Conservation (phyloP, 2,329 filamentous ascomycete species). For the Cladophialophora carrionii region DNA sequence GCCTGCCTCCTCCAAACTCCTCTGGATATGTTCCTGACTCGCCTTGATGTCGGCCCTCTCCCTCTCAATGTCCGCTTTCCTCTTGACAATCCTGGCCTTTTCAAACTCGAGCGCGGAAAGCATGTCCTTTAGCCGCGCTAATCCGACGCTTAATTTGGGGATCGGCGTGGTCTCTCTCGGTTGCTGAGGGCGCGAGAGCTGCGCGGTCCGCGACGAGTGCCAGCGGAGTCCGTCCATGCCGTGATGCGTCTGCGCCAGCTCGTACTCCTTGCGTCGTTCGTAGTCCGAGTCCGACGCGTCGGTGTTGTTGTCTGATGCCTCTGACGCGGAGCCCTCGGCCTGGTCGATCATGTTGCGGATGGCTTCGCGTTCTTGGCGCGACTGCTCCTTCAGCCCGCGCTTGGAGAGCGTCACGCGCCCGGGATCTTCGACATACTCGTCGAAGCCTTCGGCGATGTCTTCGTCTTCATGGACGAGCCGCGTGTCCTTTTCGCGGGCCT, state of each 20-base stretch:
- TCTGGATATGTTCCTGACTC: constrained; percentile 32
- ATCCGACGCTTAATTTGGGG: constrained; percentile 33
- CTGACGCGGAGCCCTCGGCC: constrained; percentile 66
- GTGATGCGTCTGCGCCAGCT: constrained; percentile 79
- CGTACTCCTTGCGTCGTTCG: constrained; percentile 75
- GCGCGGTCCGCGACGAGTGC: constrained; percentile 25
- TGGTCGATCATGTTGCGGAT: constrained; percentile 83
- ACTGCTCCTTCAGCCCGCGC: constrained; percentile 56
- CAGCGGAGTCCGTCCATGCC: constrained; percentile 72
- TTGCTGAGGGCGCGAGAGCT: constrained; percentile 31
- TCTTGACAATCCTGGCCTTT: constrained; percentile 28
- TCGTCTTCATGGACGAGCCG: constrained; percentile 84
- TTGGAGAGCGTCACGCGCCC: constrained; percentile 76
- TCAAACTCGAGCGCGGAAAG: constrained; percentile 32
- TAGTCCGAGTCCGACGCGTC: constrained; percentile 59
- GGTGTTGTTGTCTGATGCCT: constrained; percentile 53
- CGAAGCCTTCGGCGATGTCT: constrained; percentile 89
- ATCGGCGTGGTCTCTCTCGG: constrained; percentile 35
- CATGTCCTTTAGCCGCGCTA: constrained; percentile 33
- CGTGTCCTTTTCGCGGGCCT: constrained; percentile 67
- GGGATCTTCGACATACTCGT: constrained; percentile 80
- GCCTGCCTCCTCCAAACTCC: constrained; percentile 34
- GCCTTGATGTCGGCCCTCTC: constrained; percentile 32
- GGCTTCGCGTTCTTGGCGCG: constrained; percentile 58
- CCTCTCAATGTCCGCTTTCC: constrained; percentile 27